Base-by-base conservation (phyloP, 805 yeast species). In the Lipomyces yamanashiensis region DNA sequence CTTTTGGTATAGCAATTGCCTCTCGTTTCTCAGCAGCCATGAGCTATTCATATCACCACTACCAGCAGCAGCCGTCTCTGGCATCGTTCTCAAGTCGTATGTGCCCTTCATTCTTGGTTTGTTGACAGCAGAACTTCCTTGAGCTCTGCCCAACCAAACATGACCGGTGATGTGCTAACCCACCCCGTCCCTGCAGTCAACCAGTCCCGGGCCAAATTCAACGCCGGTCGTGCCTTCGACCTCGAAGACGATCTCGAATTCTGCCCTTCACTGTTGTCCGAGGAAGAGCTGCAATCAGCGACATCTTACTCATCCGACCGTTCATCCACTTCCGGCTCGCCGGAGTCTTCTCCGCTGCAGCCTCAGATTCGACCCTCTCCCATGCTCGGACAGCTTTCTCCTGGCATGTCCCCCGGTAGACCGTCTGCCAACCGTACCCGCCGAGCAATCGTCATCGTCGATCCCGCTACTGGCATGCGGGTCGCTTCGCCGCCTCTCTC, bases 221-320 rank as follows among this genome's bases (percentile, higher is more conserved):
- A 86, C 68, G 81, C 86, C 45, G 84, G 86, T 71, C 83, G 88
- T 69, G 86, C 90, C 44, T 87, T 88, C 73, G 92, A 87, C 68
- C 72, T 80, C 47, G 90, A 86, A 73, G 89, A 88, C 69, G 93
- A 88, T 74, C 72, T 82, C 56, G 92, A 87, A 76, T 89, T 89
- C 74, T 86, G 87, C 68, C 89, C 89, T 8, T 75, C 73, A 19
- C 62, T 68, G 36, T 56, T 70, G n/a, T 57, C 70, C 15, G 70
- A 67, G 21, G 73, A 70, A 37, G 72, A 69, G 48, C 45, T 60
- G 19, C 67, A 61, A 45, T 52, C 58, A 1, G 58, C 63, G 2
- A 19, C 62, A 13, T 39, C 64, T 40, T 61, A 66, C 45, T 66
- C 68, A 12, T 66, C 70, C 49, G 66, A 64, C 57, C 66, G 63